Evolutionary conservation across 495 filamentous ascomycete species (phyloP).

Genomic region (Penicillium bovifimosum): DNA sequence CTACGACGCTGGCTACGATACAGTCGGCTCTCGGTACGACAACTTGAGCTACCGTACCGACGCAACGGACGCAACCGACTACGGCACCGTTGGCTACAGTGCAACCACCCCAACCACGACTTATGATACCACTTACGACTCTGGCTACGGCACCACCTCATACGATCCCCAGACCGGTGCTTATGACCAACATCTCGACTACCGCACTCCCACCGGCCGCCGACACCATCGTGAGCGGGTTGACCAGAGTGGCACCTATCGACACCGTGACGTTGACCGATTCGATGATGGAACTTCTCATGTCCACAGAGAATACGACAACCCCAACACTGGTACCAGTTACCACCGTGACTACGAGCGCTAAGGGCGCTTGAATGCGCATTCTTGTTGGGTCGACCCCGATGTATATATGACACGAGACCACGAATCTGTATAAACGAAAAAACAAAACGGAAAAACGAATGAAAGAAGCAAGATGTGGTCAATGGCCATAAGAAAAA

Average conservation of each 20-base stretch:
- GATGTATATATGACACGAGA: conserved; percentile 9
- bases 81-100: conserved; percentile 39
- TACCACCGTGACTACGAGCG: conserved; percentile 29
- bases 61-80: conserved; percentile 18
- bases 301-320: conserved; percentile 36
- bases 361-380: conserved; percentile 1
- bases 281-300: conserved; percentile 30
- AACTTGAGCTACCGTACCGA: conserved; percentile 19
- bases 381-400: conserved; percentile 3
- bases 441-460: background rate
- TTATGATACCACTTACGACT: conserved; percentile 37
- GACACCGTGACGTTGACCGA: conserved; percentile 32
- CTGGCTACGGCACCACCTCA: conserved; percentile 35
- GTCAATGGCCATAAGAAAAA: background rate
- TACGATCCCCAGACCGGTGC: conserved; percentile 34
- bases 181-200: conserved; percentile 40
- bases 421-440: conserved; percentile 4
- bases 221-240: conserved; percentile 36
- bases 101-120: conserved; percentile 31
- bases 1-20: conserved; percentile 18
- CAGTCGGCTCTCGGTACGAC: conserved; percentile 18
- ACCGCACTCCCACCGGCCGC: conserved; percentile 22
- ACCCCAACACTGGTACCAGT: conserved; percentile 36
- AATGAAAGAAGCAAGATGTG: background rate
- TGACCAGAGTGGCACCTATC: conserved; percentile 26